These are phyloP conservation scores for Boletus edulis DNA, from an alignment of 768 basidiomycete genomes.

Conservation along the genomic window DNA sequence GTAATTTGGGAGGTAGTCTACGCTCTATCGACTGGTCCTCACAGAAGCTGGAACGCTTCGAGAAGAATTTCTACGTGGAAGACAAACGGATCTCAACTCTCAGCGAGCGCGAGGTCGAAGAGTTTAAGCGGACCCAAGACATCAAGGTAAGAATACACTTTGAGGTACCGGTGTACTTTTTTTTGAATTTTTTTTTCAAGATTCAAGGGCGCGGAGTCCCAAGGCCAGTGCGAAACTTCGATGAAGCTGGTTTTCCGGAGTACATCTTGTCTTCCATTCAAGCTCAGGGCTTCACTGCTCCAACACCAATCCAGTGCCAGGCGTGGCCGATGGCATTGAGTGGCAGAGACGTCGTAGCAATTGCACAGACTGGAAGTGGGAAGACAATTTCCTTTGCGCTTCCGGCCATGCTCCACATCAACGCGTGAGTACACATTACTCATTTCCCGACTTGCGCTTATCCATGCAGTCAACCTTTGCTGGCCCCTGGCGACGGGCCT, in stretches of 20 bases:
- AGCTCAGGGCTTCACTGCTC: slow-evolving; percentile 87
- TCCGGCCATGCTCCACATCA: slow-evolving; percentile 99
- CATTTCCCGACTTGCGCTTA: neutral
- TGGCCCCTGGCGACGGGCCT: slow-evolving; percentile 93
- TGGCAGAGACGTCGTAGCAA: slow-evolving; percentile 92
- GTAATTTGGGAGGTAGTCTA: slow-evolving; percentile 77
- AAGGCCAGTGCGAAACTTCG: slow-evolving; percentile 86
- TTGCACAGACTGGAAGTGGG: slow-evolving; percentile 97
- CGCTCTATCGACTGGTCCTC: slow-evolving; percentile 82
- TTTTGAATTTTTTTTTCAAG: slow-evolving; percentile 36
- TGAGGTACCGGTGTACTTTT: neutral
- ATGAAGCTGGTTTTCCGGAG: slow-evolving; percentile 94
- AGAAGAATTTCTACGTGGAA: slow-evolving; percentile 97
- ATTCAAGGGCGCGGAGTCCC: slow-evolving; percentile 88
- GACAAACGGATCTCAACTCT: slow-evolving; percentile 79
- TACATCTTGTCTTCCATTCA: slow-evolving; percentile 93
- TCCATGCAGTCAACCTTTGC: slow-evolving; percentile 74
- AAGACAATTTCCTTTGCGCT: slow-evolving; percentile 99
- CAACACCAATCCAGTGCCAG: slow-evolving; percentile 97
- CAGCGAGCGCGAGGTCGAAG: slow-evolving; percentile 83
- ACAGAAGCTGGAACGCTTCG: slow-evolving; percentile 77
- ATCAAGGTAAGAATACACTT: slow-evolving; percentile 62
- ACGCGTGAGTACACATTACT: slow-evolving; percentile 65
- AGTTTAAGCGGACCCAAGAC: slow-evolving; percentile 79
- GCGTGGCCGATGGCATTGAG: slow-evolving; percentile 99